A percentile compares a stretch with the other conserved stretches of the same genome.
Evolutionary conservation across 192 early-diverging fungal genomes (phyloP).

Genomic region (Oehlia diaphana): DNA sequence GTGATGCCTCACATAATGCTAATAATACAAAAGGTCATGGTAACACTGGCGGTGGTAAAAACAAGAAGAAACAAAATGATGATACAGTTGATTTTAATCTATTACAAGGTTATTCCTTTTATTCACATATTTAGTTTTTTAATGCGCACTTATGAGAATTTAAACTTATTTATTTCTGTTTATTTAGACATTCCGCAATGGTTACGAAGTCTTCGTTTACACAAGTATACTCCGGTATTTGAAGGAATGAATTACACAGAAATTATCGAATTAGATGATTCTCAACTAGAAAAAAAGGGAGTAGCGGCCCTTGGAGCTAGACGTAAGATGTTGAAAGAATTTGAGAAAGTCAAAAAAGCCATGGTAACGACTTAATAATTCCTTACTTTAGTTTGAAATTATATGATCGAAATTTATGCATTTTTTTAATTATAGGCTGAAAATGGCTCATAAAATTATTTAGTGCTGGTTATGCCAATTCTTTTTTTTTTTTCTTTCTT

Average conservation of each 20-base stretch:
- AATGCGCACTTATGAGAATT: not conserved
- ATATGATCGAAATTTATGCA: not conserved
- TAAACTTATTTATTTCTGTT: not conserved
- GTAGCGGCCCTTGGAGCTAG: conserved; percentile 93
- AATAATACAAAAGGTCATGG: conserved; percentile 31
- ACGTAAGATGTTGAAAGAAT: conserved; percentile 95
- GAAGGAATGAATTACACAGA: conserved; percentile 84
- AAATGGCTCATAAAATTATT: not conserved
- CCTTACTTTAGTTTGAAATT: not conserved
- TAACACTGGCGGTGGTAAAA: conserved; percentile 30
- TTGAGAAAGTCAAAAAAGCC: conserved; percentile 71
- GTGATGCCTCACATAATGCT: conserved; percentile 35
- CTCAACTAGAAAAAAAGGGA: conserved; percentile 77
- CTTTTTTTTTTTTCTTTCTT: not conserved
- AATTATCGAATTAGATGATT: conserved; percentile 84
- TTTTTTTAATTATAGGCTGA: not conserved
- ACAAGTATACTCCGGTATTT: conserved; percentile 94
- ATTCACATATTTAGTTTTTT: not conserved
- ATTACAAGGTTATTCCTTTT: conserved; percentile 58
- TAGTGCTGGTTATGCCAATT: not conserved
- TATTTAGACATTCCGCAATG: conserved; percentile 84
- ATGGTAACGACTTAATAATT: conserved; percentile 16
- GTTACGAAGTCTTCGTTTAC: conserved; percentile 88
- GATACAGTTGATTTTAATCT: conserved; percentile 74
- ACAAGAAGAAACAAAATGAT: conserved; percentile 75